Evolutionary conservation across 495 filamentous ascomycete species (phyloP), one percentile per base, ranked within the genome.

Genomic region (Hyaloscypha variabilis): DNA sequence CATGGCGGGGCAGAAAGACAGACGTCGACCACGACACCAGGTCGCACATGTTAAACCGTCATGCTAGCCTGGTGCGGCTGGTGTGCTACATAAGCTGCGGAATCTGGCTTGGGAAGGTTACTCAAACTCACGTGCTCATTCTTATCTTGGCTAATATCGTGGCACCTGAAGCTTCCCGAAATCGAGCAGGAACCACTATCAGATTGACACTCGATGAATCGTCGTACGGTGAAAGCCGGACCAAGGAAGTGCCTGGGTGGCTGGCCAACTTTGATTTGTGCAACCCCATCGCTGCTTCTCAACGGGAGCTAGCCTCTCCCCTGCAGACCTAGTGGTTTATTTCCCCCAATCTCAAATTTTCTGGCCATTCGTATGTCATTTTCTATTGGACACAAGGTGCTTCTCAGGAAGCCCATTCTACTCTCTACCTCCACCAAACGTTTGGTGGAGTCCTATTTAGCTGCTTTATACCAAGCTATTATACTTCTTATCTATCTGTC

Each of bases 251-350:
- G 42, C 46, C 59, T 52, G 24, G 36, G 26, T 59, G 39, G 62
- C 53, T 65, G 62, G 50, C 34, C 21, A 6, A 8, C 26, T 39
- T 54, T 51, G 23, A 19, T 58, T 58, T n/a, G 19, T 49, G 19
- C 55, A 39, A 58, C 62, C 39, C 42, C 54, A 23, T 6, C 23
- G 62, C 36, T 54, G 36, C 55, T 63, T 11, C 29, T 50, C 49
- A 62, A 29, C 61, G 61, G 61, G 61, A 63, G n/a, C 50, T 63
- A 63, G 52, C 51, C 39, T 57, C 24, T 26, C 10, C 24, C 49
- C 49, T 25, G 19, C 21, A 63, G 29, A 30, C 50, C 61, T 25
- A 46, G 53, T 34, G 19, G 51, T 58, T 25, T 58, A 34, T 36
- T 62, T 6, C 24, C n/a, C 25, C 26, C 31, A 34, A 34, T 58